Evolutionary conservation across 2,329 filamentous ascomycete genomes (phyloP), one percentile per base, ranked within the genome.

Genomic region (Geoglossum cookeanum): DNA sequence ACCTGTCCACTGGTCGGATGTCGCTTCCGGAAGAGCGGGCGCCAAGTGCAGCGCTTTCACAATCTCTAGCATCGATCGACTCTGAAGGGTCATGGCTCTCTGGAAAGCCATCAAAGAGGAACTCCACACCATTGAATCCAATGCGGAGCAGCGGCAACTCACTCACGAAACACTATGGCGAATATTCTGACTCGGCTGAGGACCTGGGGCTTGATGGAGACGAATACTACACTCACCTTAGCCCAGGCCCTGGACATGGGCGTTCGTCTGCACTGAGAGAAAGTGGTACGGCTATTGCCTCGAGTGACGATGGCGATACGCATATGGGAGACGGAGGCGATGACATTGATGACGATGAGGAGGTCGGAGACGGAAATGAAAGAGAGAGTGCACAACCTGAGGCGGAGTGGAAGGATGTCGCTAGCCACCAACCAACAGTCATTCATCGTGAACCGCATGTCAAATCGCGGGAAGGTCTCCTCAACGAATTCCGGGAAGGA

Each of bases 51-150:
- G 42, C 62, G 42, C 70, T 89, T 66, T 87, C 89, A 33, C 84
- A 90, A 68, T 97, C 91, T 0, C 76, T 97, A 17, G 92, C 89
- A 1, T 96, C 90, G 0, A 87, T 97, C 59, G 92, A 96, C 66
- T 96, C 90, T 0, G 92, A 98, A 71, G 92, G 80, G 3, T 96
- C 90, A 0, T 98, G 92, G 92, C 81, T 98, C 49, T 92, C 89
- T 3, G 89, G 91, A 15, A 82, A 83, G 58, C 74, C 77, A 60
- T 68, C 75, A 62, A 71, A 76, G 67, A 70, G 71, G 49, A 68
- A 67, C 58, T 76, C 72, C 57, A 61, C 70, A 65, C 65, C 71
- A 65, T 62, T 71, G 70, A 57, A 65, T 70, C 61, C 70, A 69
- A 55, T 76, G 74, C 62, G 74, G 73, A 64, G 64, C 53, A 75